phyloP scores from a whole-genome alignment of 345 rosid genomes.

The Sonneratia caseolaris region DNA sequence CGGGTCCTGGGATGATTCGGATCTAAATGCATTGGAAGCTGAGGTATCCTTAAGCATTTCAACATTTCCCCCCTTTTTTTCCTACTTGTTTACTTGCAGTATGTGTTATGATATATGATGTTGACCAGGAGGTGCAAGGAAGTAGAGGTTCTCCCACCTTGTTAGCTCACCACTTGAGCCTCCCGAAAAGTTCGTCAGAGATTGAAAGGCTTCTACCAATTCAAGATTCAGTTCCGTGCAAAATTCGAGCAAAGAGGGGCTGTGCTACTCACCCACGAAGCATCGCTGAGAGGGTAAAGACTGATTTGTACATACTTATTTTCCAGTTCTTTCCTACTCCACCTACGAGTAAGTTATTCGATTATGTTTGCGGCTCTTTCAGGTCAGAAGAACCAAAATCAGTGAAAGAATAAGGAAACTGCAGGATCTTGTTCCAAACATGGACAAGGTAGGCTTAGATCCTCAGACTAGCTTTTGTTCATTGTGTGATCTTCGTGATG shows the following conservation, averaged over 20 bases:
- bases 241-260: constrained; percentile 80
- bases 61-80: background rate
- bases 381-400: constrained; percentile 61
- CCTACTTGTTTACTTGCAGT: background rate
- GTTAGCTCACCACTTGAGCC: constrained; percentile 63
- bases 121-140: constrained; percentile 26
- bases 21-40: constrained; percentile 16
- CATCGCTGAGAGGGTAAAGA: constrained; percentile 79
- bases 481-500: background rate
- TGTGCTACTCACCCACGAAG: constrained; percentile 94
- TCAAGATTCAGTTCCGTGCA: constrained; percentile 69
- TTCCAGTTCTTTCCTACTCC: background rate
- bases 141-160: constrained; percentile 25
- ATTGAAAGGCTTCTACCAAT: constrained; percentile 41
- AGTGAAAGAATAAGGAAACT: constrained; percentile 59
- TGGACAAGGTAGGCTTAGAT: constrained; percentile 45
- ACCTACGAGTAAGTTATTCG: background rate
- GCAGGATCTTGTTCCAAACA: constrained; percentile 55
- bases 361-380: constrained; percentile 1
- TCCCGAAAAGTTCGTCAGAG: constrained; percentile 35
- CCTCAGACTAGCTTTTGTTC: background rate
- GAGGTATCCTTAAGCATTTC: constrained; percentile 21
- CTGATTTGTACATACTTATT: background rate
- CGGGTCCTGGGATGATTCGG: constrained; percentile 28
- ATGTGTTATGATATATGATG: constrained; percentile 1